These are phyloP conservation scores for Diphasiastrum complanatum DNA, from an alignment of 83 land plant species.

Conservation along the genomic window DNA sequence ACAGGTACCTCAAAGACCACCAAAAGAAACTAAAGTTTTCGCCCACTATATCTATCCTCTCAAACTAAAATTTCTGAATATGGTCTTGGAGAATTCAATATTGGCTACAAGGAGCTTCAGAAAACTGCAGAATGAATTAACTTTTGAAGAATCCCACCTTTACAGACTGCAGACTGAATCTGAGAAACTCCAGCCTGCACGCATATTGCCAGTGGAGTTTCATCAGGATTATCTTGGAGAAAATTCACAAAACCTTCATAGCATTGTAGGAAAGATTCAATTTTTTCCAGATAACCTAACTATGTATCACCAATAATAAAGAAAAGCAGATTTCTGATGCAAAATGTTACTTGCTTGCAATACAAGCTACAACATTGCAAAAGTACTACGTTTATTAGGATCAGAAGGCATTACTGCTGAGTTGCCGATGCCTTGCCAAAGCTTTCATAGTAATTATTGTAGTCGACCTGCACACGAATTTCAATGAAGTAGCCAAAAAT, in stretches of 20 bases:
- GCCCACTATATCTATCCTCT: no score
- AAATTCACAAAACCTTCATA: not conserved
- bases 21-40: no score
- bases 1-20: not conserved
- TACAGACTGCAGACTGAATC: constrained; percentile 29
- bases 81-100: no score
- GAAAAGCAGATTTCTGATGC: not conserved
- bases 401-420: constrained; percentile 22
- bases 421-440: constrained; percentile 20
- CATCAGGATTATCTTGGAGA: not conserved
- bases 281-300: no score
- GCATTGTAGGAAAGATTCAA: not conserved
- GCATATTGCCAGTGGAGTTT: not conserved
- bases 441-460: constrained; percentile 21
- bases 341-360: not conserved
- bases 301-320: no score
- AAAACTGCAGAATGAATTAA: not conserved
- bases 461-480: constrained; percentile 20
- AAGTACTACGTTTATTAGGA: not conserved
- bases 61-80: no score
- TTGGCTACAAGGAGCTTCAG: no score
- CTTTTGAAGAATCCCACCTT: constrained; percentile 15
- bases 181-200: constrained; percentile 35
- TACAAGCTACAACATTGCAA: not conserved
- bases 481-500: no score